Percentiles rank a stretch among this genome's conserved stretches.
Conservation (phyloP, 2,329 filamentous ascomycete species). For the Penicillium sp. region DNA sequence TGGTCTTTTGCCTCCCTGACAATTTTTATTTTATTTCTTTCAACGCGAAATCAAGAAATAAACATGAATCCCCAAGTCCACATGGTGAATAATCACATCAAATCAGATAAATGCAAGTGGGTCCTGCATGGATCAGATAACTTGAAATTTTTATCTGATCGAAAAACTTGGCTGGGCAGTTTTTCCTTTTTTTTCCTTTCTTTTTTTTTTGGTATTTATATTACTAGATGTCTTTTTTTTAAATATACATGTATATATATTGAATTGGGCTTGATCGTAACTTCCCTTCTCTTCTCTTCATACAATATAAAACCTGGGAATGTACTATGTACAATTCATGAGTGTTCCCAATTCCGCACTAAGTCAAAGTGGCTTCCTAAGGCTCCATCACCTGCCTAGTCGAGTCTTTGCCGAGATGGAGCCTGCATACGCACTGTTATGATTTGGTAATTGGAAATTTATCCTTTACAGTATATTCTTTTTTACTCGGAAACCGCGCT, state of each 20-base stretch:
- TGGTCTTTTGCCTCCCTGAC: not conserved
- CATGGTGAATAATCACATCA: not conserved
- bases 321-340: not conserved
- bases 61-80: not conserved
- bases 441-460: not conserved
- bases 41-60: not conserved
- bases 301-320: not conserved
- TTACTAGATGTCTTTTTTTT: not conserved
- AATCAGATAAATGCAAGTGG: conserved; percentile 9
- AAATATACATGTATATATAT: not conserved
- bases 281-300: not conserved
- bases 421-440: conserved; percentile 1
- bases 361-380: not conserved
- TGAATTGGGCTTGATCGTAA: not conserved
- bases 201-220: not conserved
- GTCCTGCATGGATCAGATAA: conserved; percentile 23
- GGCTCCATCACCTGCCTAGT: conserved; percentile 6
- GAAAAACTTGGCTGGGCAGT: not conserved
- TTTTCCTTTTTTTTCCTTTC: too few species aligned
- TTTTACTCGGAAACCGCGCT: not conserved
- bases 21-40: not conserved
- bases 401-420: conserved; percentile 5
- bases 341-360: not conserved
- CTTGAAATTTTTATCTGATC: conserved; percentile 20
- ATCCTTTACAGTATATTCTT: not conserved